Conservation (phyloP, 805 yeast genomes). For the Schwanniomyces sp. region DNA sequence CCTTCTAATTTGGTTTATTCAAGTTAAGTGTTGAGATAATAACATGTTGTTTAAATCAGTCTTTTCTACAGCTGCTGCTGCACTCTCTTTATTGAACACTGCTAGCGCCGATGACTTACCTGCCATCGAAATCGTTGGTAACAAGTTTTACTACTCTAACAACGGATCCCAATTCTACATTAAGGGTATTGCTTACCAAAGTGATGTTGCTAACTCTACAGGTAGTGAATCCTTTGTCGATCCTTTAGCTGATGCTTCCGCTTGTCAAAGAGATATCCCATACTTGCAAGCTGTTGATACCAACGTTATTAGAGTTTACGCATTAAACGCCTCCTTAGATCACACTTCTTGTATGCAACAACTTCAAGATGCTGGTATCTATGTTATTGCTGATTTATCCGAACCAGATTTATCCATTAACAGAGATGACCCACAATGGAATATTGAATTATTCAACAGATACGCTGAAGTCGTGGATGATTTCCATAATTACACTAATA, state of each 20-base stretch:
- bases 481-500: constrained; percentile 68
- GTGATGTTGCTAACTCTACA: constrained; percentile 55
- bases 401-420: constrained; percentile 64
- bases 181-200: constrained; percentile 80
- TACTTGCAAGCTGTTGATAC: constrained; percentile 61
- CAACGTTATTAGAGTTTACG: constrained; percentile 75
- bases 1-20: neutral
- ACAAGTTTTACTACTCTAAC: constrained; percentile 73
- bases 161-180: constrained; percentile 79
- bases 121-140: constrained; percentile 70
- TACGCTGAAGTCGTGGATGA: constrained; percentile 69
- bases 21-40: neutral
- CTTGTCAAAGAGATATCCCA: constrained; percentile 75
- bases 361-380: constrained; percentile 81
- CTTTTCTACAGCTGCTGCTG: constrained; percentile 23
- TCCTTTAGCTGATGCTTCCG: constrained; percentile 62
- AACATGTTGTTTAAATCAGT: constrained; percentile 35
- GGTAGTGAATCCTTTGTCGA: constrained; percentile 50
- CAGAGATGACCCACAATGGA: constrained; percentile 66
- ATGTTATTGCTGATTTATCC: constrained; percentile 85
- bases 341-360: constrained; percentile 69
- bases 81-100: constrained; percentile 11
- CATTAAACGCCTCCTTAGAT: constrained; percentile 61
- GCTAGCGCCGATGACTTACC: constrained; percentile 49
- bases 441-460: constrained; percentile 58